These are phyloP conservation scores for Jatropha podagrica DNA, from an alignment of 441 rosid species.

Conservation along the genomic window DNA sequence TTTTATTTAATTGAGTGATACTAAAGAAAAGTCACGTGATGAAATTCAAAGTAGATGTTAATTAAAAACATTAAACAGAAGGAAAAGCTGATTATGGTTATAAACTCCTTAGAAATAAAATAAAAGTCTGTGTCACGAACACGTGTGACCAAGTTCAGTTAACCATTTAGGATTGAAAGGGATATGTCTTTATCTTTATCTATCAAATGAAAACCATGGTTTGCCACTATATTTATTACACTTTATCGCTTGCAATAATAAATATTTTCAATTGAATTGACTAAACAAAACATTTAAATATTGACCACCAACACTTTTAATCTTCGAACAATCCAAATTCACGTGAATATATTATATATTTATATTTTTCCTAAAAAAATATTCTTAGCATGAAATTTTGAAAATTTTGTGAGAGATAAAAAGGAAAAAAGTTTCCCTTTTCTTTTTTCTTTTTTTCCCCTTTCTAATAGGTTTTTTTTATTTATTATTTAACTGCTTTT, in stretches of 20 bases:
- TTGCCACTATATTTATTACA: neutral
- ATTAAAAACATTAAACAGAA: neutral
- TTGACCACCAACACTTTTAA: neutral
- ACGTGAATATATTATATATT: too few species aligned
- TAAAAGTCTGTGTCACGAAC: neutral
- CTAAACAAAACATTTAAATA: neutral
- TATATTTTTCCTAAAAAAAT: too few species aligned
- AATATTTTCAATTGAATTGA: slow-evolving; percentile 21
- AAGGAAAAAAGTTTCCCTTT: too few species aligned
- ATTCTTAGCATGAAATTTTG: too few species aligned
- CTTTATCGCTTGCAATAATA: neutral
- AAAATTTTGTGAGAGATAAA: too few species aligned
- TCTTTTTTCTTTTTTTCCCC: too few species aligned
- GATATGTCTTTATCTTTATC: neutral
- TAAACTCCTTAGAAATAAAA: neutral
- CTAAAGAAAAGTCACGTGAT: too few species aligned
- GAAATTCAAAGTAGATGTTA: too few species aligned
- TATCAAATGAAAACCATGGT: neutral
- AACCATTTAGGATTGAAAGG: slow-evolving; percentile 6
- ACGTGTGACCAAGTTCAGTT: slow-evolving; percentile 31
- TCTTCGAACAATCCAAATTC: neutral
- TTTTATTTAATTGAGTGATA: too few species aligned
- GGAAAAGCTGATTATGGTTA: neutral
- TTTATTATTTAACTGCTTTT: too few species aligned
- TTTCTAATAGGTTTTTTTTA: too few species aligned